Percentiles rank a stretch among this genome's conserved stretches.
Evolutionary conservation across 2,329 filamentous ascomycete genomes (phyloP).

Genomic region (Pyricularia grisea): DNA sequence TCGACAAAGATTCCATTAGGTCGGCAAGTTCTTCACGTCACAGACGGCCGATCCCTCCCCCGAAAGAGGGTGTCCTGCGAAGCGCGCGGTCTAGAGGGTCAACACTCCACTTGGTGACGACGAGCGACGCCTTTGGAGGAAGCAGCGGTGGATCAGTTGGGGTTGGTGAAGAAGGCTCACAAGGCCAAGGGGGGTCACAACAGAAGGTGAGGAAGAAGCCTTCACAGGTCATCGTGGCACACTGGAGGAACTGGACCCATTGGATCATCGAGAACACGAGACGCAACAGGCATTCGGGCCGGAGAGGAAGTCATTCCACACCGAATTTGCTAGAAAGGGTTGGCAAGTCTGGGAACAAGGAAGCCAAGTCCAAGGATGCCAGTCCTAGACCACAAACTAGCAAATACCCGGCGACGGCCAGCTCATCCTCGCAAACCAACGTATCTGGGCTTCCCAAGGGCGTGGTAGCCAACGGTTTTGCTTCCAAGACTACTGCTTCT

Average conservation of each 20-base stretch:
- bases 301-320: slow-evolving; percentile 46
- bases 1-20: slow-evolving; percentile 70
- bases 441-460: slow-evolving; percentile 39
- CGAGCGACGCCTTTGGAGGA: slow-evolving; percentile 38
- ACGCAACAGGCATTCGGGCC: slow-evolving; percentile 36
- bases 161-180: slow-evolving; percentile 12
- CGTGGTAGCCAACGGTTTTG: slow-evolving; percentile 41
- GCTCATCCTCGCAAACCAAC: slow-evolving; percentile 23
- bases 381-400: slow-evolving; percentile 52
- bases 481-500: slow-evolving; percentile 16
- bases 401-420: slow-evolving; percentile 32
- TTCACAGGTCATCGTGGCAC: slow-evolving; percentile 48
- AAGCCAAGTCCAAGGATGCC: slow-evolving; percentile 37
- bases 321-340: slow-evolving; percentile 47
- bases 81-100: slow-evolving; percentile 70
- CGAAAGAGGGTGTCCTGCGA: slow-evolving; percentile 66
- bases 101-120: slow-evolving; percentile 76
- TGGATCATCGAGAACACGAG: slow-evolving; percentile 52
- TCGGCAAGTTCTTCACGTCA: slow-evolving; percentile 70
- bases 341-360: slow-evolving; percentile 33
- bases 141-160: slow-evolving; percentile 9
- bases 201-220: slow-evolving; percentile 46
- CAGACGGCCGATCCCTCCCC: slow-evolving; percentile 68
- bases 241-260: slow-evolving; percentile 56
- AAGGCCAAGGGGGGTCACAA: slow-evolving; percentile 18